Base-by-base conservation (phyloP, 2,329 filamentous ascomycete genomes). In the Mollisia scopiformis region DNA sequence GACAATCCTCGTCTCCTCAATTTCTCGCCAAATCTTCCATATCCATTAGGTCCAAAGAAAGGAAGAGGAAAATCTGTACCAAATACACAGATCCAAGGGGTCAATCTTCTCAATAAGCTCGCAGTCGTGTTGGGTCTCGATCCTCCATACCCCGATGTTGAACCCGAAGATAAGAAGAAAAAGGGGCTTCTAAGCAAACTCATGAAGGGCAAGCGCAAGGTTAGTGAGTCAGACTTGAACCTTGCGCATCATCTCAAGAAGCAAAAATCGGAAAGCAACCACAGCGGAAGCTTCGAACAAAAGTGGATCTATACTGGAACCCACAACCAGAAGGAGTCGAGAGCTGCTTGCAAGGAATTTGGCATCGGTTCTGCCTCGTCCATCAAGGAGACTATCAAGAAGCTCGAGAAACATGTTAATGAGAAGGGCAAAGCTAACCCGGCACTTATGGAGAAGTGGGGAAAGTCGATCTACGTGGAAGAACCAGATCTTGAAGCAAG, bases 331-430 rank as follows among this genome's bases (percentile, higher is more conserved):
- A 66, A 66, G 31, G 62, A 63, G 21, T 57, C 63, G 13, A 62
- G 59, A 23, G 55, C 57, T 30, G 66, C 61, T 6, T 64, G 62
- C 43, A 66, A 68, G 52, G 66, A 68, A 27, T 65, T 66, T 51
- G 62, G 62, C 11, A 61, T 68, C 37, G 50, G 55, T 7, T 30
- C 54, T 47, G 57, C 61, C 6, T 35, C 53, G 16, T 63, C 63
- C 2, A 68, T 66, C 49, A 55, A 57, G n/a, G 64, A 41, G 16
- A 65, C 56, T 14, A 57, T 68, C 28, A 21, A 39, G 25, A 66
- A 61, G 53, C 37, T 68, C 1, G 64, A 68, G 51, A 41, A 57
- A 2, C 43, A 63, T 28, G 66, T 68, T 11, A 66, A 68, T 52
- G 58, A 31, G 19, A 61, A 63, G 21, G 58, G 56, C 7, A 56